Conservation (phyloP, 495 filamentous ascomycete species). For the Penicillium cataractarum region DNA sequence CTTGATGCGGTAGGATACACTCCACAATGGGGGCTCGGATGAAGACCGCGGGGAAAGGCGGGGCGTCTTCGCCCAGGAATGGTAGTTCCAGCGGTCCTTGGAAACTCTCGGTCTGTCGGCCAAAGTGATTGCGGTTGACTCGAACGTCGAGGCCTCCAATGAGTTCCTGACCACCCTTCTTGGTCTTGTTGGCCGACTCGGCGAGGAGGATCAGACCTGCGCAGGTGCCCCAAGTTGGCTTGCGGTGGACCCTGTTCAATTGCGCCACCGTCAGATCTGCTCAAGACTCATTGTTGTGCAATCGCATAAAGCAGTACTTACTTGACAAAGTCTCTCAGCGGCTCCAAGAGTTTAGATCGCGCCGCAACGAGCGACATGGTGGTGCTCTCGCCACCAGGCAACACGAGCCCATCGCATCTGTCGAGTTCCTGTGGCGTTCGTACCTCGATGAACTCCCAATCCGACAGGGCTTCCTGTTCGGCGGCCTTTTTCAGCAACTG, state of each 20-base stretch:
- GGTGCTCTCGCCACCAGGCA: constrained; percentile 95
- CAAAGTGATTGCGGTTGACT: constrained; percentile 95
- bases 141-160: constrained; percentile 91
- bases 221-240: constrained; percentile 95
- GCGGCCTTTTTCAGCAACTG: constrained; percentile 73
- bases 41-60: constrained; percentile 81
- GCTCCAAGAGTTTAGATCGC: constrained; percentile 78
- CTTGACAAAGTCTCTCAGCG: constrained; percentile 92
- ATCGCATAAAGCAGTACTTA: constrained; percentile 42
- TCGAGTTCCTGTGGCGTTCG: constrained; percentile 73
- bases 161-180: constrained; percentile 88
- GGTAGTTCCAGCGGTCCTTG: constrained; percentile 73
- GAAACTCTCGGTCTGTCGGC: constrained; percentile 92
- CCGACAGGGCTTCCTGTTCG: constrained; percentile 23
- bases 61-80: constrained; percentile 61
- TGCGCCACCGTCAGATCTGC: constrained; percentile 25
- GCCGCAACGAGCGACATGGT: constrained; percentile 88
- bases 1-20: constrained; percentile 64
- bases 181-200: constrained; percentile 84
- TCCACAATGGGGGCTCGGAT: constrained; percentile 95
- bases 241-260: constrained; percentile 53
- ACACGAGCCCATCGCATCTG: constrained; percentile 78
- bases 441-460: constrained; percentile 75
- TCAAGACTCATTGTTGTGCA: not conserved
- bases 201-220: constrained; percentile 91